Evolutionary conservation across 2,329 filamentous ascomycete genomes (phyloP).

Genomic region (Sporothrix dimorphospora): DNA sequence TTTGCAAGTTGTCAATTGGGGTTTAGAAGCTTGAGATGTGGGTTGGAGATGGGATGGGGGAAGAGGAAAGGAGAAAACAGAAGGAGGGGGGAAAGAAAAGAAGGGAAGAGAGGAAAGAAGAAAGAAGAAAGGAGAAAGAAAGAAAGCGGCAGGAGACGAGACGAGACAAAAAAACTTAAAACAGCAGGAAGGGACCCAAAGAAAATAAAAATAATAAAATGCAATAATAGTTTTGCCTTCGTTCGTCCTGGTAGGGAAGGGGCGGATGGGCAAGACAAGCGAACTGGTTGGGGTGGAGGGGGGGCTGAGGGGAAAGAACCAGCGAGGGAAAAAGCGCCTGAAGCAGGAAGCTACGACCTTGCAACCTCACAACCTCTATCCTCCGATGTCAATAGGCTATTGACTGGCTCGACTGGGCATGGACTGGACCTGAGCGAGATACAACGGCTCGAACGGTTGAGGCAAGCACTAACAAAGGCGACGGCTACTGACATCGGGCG

Average conservation of each 20-base stretch:
- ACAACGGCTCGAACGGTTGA: neutral
- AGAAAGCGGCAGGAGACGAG: neutral
- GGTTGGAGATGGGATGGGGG: conserved; percentile 32
- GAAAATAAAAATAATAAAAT: conserved; percentile 22
- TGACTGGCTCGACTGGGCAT: neutral
- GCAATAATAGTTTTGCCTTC: conserved; percentile 12
- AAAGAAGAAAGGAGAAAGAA: conserved; percentile 14
- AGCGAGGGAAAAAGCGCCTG: conserved; percentile 27
- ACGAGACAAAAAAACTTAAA: conserved; percentile 8
- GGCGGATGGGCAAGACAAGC: neutral
- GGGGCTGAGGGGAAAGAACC: conserved; percentile 17
- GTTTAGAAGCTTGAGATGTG: conserved; percentile 21
- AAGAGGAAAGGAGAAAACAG: conserved; percentile 28
- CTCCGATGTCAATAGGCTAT: conserved; percentile 15
- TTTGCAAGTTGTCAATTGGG: conserved; percentile 27
- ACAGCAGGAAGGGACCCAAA: neutral
- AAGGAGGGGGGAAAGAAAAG: conserved; percentile 29
- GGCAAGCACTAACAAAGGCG: neutral
- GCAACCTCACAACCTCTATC: neutral
- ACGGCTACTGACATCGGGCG: neutral
- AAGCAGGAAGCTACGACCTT: conserved; percentile 7
- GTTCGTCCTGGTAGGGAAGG: conserved; percentile 10
- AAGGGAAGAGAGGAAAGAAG: conserved; percentile 29
- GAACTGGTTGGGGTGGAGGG: conserved; percentile 12
- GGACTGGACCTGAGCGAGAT: neutral